Evolutionary conservation across 2,329 filamentous ascomycete genomes (phyloP), one percentile per base, ranked within the genome.

Genomic region (Cladophialophora psammophila): DNA sequence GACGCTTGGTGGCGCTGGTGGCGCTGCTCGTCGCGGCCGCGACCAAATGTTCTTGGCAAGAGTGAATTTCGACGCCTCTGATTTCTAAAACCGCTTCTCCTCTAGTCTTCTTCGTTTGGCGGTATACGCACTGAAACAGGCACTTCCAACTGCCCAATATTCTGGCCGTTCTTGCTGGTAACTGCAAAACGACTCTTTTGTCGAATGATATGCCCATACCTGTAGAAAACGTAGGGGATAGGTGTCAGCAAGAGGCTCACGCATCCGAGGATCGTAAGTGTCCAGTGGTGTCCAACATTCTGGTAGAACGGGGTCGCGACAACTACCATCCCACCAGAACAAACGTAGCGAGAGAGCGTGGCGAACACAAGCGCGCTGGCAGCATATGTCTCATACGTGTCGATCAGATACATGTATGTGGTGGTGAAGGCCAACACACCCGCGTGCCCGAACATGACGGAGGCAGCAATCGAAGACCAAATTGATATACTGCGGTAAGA

Each of bases 331-430:
- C 74, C 76, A 0, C 80, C 80, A 0, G 78, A 77, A 10, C 74
- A 75, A 20, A 76, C 72, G 63, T 83, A 83, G 2, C 82, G 76
- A 1, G 77, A 77, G 5, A 83, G 74, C 0, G 81, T 81, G 48
- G 81, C 75, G 54, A 80, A 76, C 0, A 81, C 80, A 32, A 86
- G 74, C 0, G 83, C 84, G 3, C 78, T 80, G 1, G 84, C 85
- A 0, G 85, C 81, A 68, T 85, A 86, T 7, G 79, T 79, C 52
- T 84, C 83, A 70, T 87, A 88, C 9, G 79, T 80, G 70, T 88
- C 85, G 65, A 88, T 87, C 60, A 88, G 83, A 72, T 88, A 88
- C 77, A 85, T 82, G 63, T 86, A 86, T 48, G 77, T 80, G 60
- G 78, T 80, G 67, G 85, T 82, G 74, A 85, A 86, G 10, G 86